Conservation (phyloP, 2,329 filamentous ascomycete genomes). For the Dactylonectria estremocensis region DNA sequence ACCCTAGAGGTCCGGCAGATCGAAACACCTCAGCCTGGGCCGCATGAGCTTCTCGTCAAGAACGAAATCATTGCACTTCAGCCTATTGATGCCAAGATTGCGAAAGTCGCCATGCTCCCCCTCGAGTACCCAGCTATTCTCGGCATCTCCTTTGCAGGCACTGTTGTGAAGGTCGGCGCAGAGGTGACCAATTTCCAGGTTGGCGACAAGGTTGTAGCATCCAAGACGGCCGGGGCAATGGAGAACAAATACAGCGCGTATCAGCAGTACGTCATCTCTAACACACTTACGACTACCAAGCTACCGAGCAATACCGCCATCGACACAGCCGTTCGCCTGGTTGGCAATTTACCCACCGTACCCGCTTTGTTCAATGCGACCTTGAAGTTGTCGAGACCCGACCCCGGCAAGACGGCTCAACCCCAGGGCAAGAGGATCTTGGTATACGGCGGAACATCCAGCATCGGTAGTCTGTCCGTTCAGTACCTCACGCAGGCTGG, state of each 20-base stretch:
- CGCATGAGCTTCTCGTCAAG: constrained; percentile 38
- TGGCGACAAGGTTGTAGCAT: constrained; percentile 37
- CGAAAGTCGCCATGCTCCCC: constrained; percentile 39
- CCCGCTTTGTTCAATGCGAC: constrained; percentile 37
- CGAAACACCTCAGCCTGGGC: constrained; percentile 38
- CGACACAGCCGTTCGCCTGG: constrained; percentile 35
- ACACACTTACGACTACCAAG: constrained; percentile 29
- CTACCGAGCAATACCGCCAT: constrained; percentile 20
- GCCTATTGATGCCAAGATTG: constrained; percentile 41
- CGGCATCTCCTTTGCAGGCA: constrained; percentile 37
- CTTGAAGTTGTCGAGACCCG: constrained; percentile 32
- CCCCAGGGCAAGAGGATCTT: constrained; percentile 32
- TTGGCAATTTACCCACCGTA: constrained; percentile 38
- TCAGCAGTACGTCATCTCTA: constrained; percentile 33
- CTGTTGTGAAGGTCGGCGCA: constrained; percentile 26
- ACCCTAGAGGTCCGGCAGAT: constrained; percentile 30
- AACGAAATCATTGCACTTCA: constrained; percentile 39
- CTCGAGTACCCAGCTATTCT: constrained; percentile 35
- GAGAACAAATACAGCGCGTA: constrained; percentile 39
- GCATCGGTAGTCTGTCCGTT: constrained; percentile 35
- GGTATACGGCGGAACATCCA: constrained; percentile 39
- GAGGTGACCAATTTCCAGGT: constrained; percentile 31
- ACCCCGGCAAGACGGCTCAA: constrained; percentile 5
- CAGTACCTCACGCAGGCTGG: constrained; percentile 39
- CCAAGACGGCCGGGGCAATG: constrained; percentile 35